phyloP scores from a whole-genome alignment of 345 rosid species.

The Streptanthus diversifolius region DNA sequence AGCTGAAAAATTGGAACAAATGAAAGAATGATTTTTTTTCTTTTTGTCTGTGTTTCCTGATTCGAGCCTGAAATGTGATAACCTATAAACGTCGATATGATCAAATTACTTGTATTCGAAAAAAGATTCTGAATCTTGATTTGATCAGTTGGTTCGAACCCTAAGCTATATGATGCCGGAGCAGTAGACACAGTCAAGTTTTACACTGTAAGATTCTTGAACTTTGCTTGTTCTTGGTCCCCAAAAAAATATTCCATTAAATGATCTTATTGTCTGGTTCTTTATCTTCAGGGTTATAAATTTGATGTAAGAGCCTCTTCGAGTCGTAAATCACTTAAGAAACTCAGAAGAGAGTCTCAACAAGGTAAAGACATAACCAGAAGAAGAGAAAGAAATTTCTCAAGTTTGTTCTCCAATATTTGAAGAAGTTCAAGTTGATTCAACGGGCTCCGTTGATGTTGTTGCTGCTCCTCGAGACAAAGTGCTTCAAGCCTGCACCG shows the following conservation, averaged over 20 bases:
- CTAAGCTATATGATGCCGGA: conserved; percentile 4
- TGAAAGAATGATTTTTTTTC: neutral
- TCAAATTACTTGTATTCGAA: conserved; percentile 8
- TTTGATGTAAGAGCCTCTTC: conserved; percentile 34
- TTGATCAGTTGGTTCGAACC: neutral
- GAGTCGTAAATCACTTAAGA: conserved; percentile 50
- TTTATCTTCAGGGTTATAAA: conserved; percentile 32
- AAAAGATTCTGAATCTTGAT: neutral
- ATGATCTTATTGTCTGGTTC: neutral
- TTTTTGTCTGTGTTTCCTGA: neutral
- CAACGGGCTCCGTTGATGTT: conserved; percentile 18
- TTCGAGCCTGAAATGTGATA: neutral
- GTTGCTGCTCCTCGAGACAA: conserved; percentile 51
- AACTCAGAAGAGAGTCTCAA: conserved; percentile 32
- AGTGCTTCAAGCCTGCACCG: conserved; percentile 73
- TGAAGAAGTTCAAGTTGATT: conserved; percentile 25
- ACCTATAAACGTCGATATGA: neutral
- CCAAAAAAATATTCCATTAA: neutral
- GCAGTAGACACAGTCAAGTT: conserved; percentile 4
- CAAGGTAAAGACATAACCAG: conserved; percentile 21
- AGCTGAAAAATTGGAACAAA: conserved; percentile 17
- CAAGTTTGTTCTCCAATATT: conserved; percentile 31
- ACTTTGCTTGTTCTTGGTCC: neutral
- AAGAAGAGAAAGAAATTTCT: conserved; percentile 19
- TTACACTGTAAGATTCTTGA: conserved; percentile 33